Conservation (phyloP, 2,329 filamentous ascomycete species). For the Colletotrichum destructivum region DNA sequence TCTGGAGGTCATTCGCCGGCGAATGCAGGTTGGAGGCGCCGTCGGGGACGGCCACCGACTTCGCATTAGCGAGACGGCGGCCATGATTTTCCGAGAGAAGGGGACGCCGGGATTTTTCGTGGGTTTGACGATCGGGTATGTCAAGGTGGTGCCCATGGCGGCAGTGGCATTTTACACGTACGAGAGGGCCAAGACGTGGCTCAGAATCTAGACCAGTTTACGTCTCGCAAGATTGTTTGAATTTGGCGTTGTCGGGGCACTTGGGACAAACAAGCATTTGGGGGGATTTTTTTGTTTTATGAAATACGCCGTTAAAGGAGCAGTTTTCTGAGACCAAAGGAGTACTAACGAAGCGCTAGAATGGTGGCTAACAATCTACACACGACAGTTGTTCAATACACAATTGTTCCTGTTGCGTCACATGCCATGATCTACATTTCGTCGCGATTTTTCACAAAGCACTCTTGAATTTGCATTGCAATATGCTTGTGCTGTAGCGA, state of each 20-base stretch:
- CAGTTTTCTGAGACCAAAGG: conserved; percentile 8
- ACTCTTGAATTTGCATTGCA: background rate
- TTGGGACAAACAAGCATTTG: conserved; percentile 38
- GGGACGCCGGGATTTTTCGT: conserved; percentile 91
- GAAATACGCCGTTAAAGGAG: conserved; percentile 27
- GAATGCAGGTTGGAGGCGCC: conserved; percentile 97
- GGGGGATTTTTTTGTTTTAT: conserved; percentile 9
- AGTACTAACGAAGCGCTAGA: conserved; percentile 27
- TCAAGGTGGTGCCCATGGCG: conserved; percentile 92
- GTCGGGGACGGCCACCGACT: conserved; percentile 90
- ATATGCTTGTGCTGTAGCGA: background rate
- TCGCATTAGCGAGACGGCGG: conserved; percentile 83
- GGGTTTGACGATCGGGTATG: conserved; percentile 93
- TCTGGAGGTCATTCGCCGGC: conserved; percentile 88
- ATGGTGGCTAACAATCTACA: conserved; percentile 31
- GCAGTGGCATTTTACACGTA: conserved; percentile 80
- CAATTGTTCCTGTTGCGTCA: conserved; percentile 19
- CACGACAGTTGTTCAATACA: conserved; percentile 33
- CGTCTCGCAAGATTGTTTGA: conserved; percentile 20
- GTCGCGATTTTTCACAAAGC: background rate
- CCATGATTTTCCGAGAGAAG: conserved; percentile 80
- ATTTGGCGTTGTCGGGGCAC: conserved; percentile 37
- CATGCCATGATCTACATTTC: background rate
- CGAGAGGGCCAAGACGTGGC: conserved; percentile 72
- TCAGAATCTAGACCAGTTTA: conserved; percentile 70